Percentiles rank a stretch among this genome's conserved stretches.
phyloP scores from a whole-genome alignment of 2,329 filamentous ascomycete genomes.

The Aspergillus ibericus region DNA sequence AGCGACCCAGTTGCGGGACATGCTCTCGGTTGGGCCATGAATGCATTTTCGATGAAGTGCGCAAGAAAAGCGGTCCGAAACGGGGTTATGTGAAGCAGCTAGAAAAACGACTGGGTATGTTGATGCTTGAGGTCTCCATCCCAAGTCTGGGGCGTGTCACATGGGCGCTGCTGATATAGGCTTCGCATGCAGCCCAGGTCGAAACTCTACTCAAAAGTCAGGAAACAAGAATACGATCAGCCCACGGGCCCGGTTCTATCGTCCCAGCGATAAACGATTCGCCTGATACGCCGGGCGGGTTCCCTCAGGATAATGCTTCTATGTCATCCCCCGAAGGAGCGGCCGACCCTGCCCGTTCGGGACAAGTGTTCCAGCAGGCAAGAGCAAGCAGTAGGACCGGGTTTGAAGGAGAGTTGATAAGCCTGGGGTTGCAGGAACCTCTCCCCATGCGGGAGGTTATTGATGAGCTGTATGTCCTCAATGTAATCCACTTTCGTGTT shows the following conservation, averaged over 20 bases:
- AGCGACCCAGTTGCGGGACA: constrained; percentile 81
- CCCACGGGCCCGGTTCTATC: constrained; percentile 24
- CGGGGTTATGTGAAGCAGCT: constrained; percentile 91
- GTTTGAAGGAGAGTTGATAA: constrained; percentile 84
- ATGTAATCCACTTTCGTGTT: not conserved
- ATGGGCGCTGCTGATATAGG: constrained; percentile 14
- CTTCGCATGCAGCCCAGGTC: constrained; percentile 69
- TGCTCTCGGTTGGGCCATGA: constrained; percentile 83
- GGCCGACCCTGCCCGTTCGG: constrained; percentile 20
- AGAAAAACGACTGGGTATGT: constrained; percentile 85
- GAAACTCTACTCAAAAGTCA: constrained; percentile 86
- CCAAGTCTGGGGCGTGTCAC: not conserved
- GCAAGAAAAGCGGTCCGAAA: constrained; percentile 93
- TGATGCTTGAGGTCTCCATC: constrained; percentile 1
- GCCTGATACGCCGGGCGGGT: constrained; percentile 25
- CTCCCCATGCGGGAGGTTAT: constrained; percentile 77
- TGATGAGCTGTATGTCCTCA: constrained; percentile 69
- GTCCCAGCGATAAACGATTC: constrained; percentile 31
- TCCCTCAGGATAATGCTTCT: constrained; percentile 20
- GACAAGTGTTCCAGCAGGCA: not conserved
- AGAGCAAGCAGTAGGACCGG: constrained; percentile 20
- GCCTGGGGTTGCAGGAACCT: constrained; percentile 77
- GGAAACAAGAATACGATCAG: constrained; percentile 49
- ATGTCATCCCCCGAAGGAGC: constrained; percentile 28
- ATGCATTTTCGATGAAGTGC: constrained; percentile 87